Percentiles rank a stretch among this genome's conserved stretches.
Conservation (phyloP, 2,329 filamentous ascomycete genomes). For the Cordyceps fumosorosea region DNA sequence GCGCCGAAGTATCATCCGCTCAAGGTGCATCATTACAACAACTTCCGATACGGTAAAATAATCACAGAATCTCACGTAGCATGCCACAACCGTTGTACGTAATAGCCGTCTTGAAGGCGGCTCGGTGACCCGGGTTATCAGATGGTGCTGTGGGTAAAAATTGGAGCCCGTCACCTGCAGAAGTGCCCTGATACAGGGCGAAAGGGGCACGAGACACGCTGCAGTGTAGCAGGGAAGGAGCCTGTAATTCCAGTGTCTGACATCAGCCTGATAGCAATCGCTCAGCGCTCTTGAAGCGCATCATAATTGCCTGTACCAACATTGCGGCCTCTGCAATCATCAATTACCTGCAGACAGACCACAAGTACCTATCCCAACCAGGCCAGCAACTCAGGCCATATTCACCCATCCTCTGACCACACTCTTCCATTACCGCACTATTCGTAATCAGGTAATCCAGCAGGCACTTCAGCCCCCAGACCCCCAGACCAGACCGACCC, state of each 20-base stretch:
- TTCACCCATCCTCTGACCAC: not conserved
- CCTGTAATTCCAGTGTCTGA: no score
- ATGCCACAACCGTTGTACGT: constrained; percentile 4
- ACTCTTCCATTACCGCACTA: not conserved
- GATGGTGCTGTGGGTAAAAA: constrained; percentile 4
- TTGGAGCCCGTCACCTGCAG: not conserved
- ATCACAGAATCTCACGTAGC: not conserved
- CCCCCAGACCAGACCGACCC: not conserved
- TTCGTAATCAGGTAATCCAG: not conserved
- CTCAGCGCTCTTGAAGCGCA: no score
- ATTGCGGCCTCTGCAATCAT: no score
- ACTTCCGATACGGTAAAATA: not conserved
- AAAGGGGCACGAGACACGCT: not conserved
- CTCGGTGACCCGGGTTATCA: not conserved
- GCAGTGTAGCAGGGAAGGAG: not conserved
- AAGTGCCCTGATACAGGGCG: not conserved
- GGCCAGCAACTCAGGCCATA: not conserved
- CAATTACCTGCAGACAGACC: no score
- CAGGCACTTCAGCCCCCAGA: not conserved
- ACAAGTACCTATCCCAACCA: no score
- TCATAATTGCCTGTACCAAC: no score
- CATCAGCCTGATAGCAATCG: no score
- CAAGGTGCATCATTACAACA: not conserved
- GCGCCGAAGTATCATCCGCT: no score
- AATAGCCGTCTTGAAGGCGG: not conserved